These are phyloP conservation scores for Diaporthe velutina DNA, from an alignment of 2,329 filamentous ascomycete genomes.

Conservation along the genomic window DNA sequence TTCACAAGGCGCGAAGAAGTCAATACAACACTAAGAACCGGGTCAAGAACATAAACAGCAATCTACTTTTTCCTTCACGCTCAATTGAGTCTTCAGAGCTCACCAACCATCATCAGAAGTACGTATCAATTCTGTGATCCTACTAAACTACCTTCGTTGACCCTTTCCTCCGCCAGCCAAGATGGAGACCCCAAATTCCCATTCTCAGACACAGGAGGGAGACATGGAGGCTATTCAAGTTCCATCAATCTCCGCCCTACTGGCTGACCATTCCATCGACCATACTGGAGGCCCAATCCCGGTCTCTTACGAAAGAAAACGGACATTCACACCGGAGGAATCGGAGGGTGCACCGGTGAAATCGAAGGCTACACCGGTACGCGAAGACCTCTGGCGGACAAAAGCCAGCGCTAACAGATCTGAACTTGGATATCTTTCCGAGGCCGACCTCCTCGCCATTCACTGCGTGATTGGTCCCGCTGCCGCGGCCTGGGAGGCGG, in stretches of 20 bases:
- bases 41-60: too few species aligned
- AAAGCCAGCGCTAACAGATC: not conserved
- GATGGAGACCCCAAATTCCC: not conserved
- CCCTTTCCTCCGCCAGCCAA: not conserved
- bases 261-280: not conserved
- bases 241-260: not conserved
- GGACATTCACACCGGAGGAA: too few species aligned
- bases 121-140: not conserved
- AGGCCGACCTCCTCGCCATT: not conserved
- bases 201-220: too few species aligned
- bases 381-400: too few species aligned
- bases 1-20: not conserved
- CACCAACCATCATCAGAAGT: not conserved
- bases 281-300: not conserved
- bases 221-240: too few species aligned
- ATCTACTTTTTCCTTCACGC: not conserved
- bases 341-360: too few species aligned
- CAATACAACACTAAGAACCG: too few species aligned
- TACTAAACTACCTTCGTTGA: not conserved
- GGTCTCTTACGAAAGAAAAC: not conserved
- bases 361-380: too few species aligned
- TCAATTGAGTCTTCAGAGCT: not conserved
- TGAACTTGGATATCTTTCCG: accelerated
- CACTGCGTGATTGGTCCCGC: not conserved
- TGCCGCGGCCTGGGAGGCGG: not conserved